Base-by-base conservation (phyloP, 1,139 yeast species). In the Debaryomyces fabryi region DNA sequence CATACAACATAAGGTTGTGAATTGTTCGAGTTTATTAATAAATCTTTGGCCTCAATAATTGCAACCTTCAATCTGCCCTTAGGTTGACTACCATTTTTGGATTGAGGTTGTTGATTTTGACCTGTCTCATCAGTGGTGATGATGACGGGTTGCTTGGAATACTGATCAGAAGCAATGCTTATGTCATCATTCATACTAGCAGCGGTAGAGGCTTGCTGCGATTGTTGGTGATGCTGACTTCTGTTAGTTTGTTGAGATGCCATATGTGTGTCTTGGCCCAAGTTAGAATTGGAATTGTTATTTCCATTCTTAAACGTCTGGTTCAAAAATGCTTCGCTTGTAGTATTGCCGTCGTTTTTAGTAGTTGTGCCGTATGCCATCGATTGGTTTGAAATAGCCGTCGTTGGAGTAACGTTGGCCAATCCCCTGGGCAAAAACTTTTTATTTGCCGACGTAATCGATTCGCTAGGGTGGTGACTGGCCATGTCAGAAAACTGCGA, bases 1-100 rank as follows among this genome's bases (percentile, higher is more conserved):
- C 96, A 89, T 30, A 92, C 97, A 21, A 89, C 97, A 65, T 92
- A 92, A 2, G 97, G 97, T 58, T 83, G 86, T 7, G 90, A 78
- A 40, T 68, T 68, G 54, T 78, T 72, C 3, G 81, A 69, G 47
- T 74, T 72, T 25, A 85, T 81, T 40, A 78, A 71, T 52, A 91
- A 74, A 56, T 83, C 85, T 50, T 78, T 79, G 2, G 97, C 97
- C 64, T 89, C 93, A 36, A 87, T 74, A 56, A 93, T 90, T 42
- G 82, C 82, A 43, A 93, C 91, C 59, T 83, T 83, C 47, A 93
- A 77, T 64, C 88, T 88, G 42, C 98, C 98, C 65, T 87, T 81
- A 44, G 91, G 90, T 38, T 82, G 77, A 16, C 47, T 36, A 29
- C 76, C 58, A 44, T 63, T 64, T 47, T 67, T 65, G 24, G 64